Evolutionary conservation across 2,329 filamentous ascomycete genomes (phyloP).

Genomic region (Colletotrichum noveboracense): DNA sequence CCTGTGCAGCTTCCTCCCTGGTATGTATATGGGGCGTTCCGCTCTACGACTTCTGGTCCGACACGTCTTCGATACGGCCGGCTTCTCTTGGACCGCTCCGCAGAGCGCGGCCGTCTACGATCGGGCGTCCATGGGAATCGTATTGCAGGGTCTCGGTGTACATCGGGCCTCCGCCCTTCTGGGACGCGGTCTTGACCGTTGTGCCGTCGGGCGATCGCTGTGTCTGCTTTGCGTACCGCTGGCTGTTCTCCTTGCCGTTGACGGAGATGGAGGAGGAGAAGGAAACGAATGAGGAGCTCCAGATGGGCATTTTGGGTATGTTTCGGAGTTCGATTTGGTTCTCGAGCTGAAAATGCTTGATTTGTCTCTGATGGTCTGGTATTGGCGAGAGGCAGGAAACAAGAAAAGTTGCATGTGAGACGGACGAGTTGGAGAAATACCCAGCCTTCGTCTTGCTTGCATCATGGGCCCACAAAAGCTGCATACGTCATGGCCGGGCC

Average conservation of each 20-base stretch:
- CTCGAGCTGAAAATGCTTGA: not conserved
- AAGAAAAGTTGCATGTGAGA: not conserved
- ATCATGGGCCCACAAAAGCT: not conserved
- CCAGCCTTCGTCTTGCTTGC: not conserved
- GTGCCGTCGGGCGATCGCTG: not conserved
- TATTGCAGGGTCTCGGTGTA: slow-evolving; percentile 4
- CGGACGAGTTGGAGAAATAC: not conserved
- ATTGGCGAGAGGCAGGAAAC: rapidly evolving
- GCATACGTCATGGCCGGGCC: not conserved
- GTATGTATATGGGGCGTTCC: not conserved
- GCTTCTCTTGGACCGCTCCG: not conserved
- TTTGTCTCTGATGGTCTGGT: not conserved
- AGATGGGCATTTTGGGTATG: not conserved
- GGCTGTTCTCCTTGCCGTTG: slow-evolving; percentile 10
- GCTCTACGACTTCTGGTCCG: not conserved
- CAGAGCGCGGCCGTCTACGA: not conserved
- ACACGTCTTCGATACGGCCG: slow-evolving; percentile 7
- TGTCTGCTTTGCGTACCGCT: not conserved
- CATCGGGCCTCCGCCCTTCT: not conserved
- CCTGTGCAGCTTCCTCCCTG: not conserved
- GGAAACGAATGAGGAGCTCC: slow-evolving; percentile 1
- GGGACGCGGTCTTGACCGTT: slow-evolving; percentile 2
- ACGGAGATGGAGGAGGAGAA: slow-evolving; percentile 1
- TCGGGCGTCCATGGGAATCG: not conserved
- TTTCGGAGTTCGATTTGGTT: not conserved